Percentiles rank a stretch among this genome's conserved stretches.
Conservation (phyloP, 306 rosid species). For the Prunus mira region DNA sequence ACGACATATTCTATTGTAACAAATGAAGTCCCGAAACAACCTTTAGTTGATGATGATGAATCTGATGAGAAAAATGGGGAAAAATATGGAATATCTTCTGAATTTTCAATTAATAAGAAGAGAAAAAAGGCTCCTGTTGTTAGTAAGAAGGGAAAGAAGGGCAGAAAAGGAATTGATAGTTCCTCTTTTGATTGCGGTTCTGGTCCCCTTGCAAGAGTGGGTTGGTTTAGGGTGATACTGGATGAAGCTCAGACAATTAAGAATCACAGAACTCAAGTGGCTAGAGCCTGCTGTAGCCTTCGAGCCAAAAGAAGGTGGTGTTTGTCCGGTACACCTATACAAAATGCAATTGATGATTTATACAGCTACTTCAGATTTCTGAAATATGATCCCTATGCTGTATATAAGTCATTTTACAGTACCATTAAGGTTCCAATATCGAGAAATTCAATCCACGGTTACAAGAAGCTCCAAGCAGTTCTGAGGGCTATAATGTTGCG, state of each 20-base stretch:
- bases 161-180: constrained; percentile 60
- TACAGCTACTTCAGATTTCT: constrained; percentile 97
- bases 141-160: constrained; percentile 69
- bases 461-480: constrained; percentile 98
- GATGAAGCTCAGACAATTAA: constrained; percentile 99
- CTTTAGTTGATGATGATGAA: constrained; percentile 79
- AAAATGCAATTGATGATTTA: constrained; percentile 85
- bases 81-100: constrained; percentile 65
- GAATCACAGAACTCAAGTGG: constrained; percentile 98
- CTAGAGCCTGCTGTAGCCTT: constrained; percentile 97
- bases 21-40: constrained; percentile 92
- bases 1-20: constrained; percentile 89
- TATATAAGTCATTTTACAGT: constrained; percentile 74
- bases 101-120: constrained; percentile 52
- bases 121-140: constrained; percentile 54
- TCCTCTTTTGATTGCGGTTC: constrained; percentile 51
- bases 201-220: constrained; percentile 89
- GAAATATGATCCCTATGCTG: constrained; percentile 91
- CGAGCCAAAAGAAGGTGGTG: constrained; percentile 99
- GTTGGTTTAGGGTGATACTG: constrained; percentile 91
- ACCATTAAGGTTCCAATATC: constrained; percentile 91
- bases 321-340: constrained; percentile 98
- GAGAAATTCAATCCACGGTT: constrained; percentile 76
- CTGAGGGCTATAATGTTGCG: constrained; percentile 98
- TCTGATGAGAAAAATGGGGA: constrained; percentile 68